Conservation (phyloP, 768 basidiomycete genomes). For the Collybiopsis luxurians region DNA sequence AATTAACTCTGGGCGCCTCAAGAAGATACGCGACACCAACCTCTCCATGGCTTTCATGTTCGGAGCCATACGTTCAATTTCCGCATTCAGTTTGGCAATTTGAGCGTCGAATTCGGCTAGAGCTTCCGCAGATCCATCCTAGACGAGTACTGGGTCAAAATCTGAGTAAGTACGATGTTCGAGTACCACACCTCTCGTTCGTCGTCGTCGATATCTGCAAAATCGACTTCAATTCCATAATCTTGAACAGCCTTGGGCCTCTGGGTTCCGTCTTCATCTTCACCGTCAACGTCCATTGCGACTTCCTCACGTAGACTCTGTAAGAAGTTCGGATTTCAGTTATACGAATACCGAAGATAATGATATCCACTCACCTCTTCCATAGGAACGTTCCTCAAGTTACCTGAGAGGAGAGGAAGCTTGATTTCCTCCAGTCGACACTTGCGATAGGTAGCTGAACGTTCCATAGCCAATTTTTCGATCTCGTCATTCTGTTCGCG, state of each 20-base stretch:
- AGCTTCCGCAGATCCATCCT: slow-evolving; percentile 63
- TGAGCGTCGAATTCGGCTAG: slow-evolving; percentile 73
- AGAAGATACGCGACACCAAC: slow-evolving; percentile 34
- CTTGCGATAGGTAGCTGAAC: slow-evolving; percentile 84
- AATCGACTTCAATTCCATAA: slow-evolving; percentile 90
- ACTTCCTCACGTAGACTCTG: slow-evolving; percentile 83
- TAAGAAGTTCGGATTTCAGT: slow-evolving; percentile 7
- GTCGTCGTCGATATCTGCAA: slow-evolving; percentile 68
- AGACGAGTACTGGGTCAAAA: slow-evolving; percentile 7
- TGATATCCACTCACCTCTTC: slow-evolving; percentile 67
- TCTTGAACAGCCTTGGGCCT: slow-evolving; percentile 68
- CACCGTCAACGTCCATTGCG: slow-evolving; percentile 81
- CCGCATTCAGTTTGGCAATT: slow-evolving; percentile 65
- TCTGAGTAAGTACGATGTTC: neutral
- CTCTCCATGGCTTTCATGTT: slow-evolving; percentile 96
- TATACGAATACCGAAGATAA: neutral
- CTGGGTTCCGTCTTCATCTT: slow-evolving; percentile 76
- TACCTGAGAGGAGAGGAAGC: slow-evolving; percentile 73
- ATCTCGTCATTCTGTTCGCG: slow-evolving; percentile 82
- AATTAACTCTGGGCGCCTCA: neutral
- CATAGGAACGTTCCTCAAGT: slow-evolving; percentile 86
- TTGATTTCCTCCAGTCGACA: slow-evolving; percentile 92
- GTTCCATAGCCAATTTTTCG: slow-evolving; percentile 80
- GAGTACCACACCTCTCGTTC: slow-evolving; percentile 55
- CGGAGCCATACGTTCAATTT: slow-evolving; percentile 92